These are phyloP conservation scores for Chondrus crispus DNA, from an alignment of 23 red algal species.

Conservation along the genomic window DNA sequence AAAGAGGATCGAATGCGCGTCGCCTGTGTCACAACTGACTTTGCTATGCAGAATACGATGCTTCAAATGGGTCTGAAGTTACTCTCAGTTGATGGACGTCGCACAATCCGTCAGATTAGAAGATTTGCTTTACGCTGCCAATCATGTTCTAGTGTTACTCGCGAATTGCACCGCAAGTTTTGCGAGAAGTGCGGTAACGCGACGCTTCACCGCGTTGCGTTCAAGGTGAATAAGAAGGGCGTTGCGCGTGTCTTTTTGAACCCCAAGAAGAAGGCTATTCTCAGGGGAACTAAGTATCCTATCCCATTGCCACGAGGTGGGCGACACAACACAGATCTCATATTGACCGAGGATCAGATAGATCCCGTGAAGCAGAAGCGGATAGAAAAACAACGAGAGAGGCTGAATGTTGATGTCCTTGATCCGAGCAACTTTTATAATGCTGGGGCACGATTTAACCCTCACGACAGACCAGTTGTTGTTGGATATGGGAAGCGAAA, in stretches of 20 bases:
- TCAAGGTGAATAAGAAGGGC: conserved; percentile 64
- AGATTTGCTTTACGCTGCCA: conserved; percentile 75
- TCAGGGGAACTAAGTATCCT: conserved; percentile 88
- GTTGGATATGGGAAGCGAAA: conserved; percentile 75
- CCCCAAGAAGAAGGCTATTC: conserved; percentile 42
- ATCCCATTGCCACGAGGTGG: conserved; percentile 84
- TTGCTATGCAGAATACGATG: conserved; percentile 92
- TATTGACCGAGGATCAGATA: conserved; percentile 79
- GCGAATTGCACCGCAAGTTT: conserved; percentile 70
- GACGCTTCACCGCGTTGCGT: conserved; percentile 62
- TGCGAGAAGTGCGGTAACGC: conserved; percentile 80
- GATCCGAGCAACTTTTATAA: conserved; percentile 83
- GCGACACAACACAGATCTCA: conserved; percentile 75
- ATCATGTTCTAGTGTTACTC: conserved; percentile 62
- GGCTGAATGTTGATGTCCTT: conserved; percentile 60
- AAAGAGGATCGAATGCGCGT: conserved; percentile 15
- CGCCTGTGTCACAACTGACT: conserved; percentile 89
- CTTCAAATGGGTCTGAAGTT: conserved; percentile 90
- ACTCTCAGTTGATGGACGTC: conserved; percentile 75
- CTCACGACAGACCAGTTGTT: conserved; percentile 34
- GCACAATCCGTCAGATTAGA: conserved; percentile 55
- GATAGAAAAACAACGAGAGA: conserved; percentile 32
- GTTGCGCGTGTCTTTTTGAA: conserved; percentile 49
- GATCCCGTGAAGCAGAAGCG: conserved; percentile 47
- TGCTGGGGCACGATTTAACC: conserved; percentile 56